phyloP scores from a whole-genome alignment of 768 basidiomycete genomes.

The Lactarius quietus region DNA sequence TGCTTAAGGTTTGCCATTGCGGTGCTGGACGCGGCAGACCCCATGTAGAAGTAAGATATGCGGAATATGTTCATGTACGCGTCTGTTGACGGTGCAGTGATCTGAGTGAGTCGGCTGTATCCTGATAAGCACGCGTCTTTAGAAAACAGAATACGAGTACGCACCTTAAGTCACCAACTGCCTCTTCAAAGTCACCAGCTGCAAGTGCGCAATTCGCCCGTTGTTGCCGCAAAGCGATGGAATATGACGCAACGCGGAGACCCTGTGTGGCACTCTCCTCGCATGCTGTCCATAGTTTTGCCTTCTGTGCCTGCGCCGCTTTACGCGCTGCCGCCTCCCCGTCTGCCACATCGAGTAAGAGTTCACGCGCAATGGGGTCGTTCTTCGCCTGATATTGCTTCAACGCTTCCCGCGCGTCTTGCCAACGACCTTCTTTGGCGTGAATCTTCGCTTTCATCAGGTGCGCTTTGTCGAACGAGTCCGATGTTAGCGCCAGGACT shows the following conservation, averaged over 20 bases:
- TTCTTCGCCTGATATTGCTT: slow-evolving; percentile 52
- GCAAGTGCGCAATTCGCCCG: slow-evolving; percentile 76
- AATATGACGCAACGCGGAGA: slow-evolving; percentile 68
- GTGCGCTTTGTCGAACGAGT: slow-evolving; percentile 76
- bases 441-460: slow-evolving; percentile 86
- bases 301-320: slow-evolving; percentile 56
- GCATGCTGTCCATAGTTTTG: slow-evolving; percentile 77
- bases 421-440: slow-evolving; percentile 75
- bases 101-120: slow-evolving; percentile 68
- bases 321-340: slow-evolving; percentile 60
- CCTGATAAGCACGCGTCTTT: background rate
- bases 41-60: slow-evolving; percentile 77
- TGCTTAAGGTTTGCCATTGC: slow-evolving; percentile 80
- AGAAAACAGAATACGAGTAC: slow-evolving; percentile 30
- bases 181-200: slow-evolving; percentile 76
- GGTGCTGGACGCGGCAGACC: slow-evolving; percentile 47
- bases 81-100: slow-evolving; percentile 63
- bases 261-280: slow-evolving; percentile 71
- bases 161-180: slow-evolving; percentile 80
- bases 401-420: slow-evolving; percentile 55
- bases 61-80: slow-evolving; percentile 73
- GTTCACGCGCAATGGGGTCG: slow-evolving; percentile 51
- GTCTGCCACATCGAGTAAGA: slow-evolving; percentile 55
- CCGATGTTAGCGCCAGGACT: slow-evolving; percentile 69
- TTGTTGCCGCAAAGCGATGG: slow-evolving; percentile 59